Conservation (phyloP, 352 stramenopile species). For the Pythium guiyangense region DNA sequence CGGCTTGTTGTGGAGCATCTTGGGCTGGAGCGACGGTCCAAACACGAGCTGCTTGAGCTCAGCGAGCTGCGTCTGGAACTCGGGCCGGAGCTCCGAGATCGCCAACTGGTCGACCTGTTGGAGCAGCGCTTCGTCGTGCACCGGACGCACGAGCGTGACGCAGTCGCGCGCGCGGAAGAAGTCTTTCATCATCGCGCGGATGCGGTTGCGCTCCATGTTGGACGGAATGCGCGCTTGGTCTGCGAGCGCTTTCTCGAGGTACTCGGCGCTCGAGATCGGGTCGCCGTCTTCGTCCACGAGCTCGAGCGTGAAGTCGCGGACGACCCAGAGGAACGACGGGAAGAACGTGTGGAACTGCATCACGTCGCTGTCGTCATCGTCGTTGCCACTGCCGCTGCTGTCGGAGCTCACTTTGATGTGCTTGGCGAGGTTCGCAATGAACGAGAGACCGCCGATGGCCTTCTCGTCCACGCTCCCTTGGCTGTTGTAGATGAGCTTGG, state of each 20-base stretch:
- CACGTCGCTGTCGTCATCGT: slow-evolving; percentile 43
- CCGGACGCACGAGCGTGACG: slow-evolving; percentile 75
- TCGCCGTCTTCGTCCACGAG: slow-evolving; percentile 83
- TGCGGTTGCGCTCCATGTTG: slow-evolving; percentile 75
- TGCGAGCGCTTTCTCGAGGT: slow-evolving; percentile 72
- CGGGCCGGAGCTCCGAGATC: slow-evolving; percentile 60
- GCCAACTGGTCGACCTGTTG: slow-evolving; percentile 69
- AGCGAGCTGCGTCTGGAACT: slow-evolving; percentile 72
- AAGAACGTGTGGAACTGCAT: slow-evolving; percentile 85
- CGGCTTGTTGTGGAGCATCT: slow-evolving; percentile 75
- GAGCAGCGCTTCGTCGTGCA: slow-evolving; percentile 73
- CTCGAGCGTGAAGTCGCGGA: slow-evolving; percentile 86
- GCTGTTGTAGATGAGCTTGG: slow-evolving; percentile 88
- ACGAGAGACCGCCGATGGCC: slow-evolving; percentile 76
- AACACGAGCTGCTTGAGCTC: slow-evolving; percentile 73
- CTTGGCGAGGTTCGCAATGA: slow-evolving; percentile 86
- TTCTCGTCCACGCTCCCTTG: slow-evolving; percentile 84
- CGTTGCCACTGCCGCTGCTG: not conserved
- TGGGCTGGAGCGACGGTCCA: slow-evolving; percentile 63
- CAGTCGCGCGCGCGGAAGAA: slow-evolving; percentile 83
- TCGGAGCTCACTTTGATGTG: slow-evolving; percentile 77
- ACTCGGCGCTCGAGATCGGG: slow-evolving; percentile 71
- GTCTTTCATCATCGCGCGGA: slow-evolving; percentile 80
- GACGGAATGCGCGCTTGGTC: slow-evolving; percentile 64
- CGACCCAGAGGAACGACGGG: slow-evolving; percentile 86